Evolutionary conservation across 2,329 filamentous ascomycete genomes (phyloP).

Genomic region (Claviceps sp.): DNA sequence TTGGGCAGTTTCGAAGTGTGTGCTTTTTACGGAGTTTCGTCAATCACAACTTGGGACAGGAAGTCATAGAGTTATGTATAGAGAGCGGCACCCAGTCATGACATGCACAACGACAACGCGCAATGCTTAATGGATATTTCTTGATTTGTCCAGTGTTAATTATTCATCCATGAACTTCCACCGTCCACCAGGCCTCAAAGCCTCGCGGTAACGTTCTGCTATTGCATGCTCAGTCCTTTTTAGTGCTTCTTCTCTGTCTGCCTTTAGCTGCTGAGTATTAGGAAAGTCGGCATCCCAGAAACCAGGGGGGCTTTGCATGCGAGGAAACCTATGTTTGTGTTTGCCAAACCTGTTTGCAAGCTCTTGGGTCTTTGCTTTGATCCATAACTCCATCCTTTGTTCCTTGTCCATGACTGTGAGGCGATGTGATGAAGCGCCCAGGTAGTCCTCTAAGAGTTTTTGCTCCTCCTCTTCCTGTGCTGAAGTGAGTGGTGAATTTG

Average conservation of each 20-base stretch:
- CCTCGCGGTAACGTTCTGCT: constrained; percentile 65
- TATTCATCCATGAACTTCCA: constrained; percentile 78
- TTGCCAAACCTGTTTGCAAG: constrained; percentile 64
- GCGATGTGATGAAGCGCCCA: constrained; percentile 46
- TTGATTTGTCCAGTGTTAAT: not conserved
- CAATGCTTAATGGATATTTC: not conserved
- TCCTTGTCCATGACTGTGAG: constrained; percentile 41
- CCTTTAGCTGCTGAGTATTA: constrained; percentile 63
- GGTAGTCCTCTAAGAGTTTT: constrained; percentile 38
- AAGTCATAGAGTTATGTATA: not conserved
- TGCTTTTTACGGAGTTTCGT: no score
- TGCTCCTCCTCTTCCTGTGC: constrained; percentile 29
- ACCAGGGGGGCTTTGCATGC: constrained; percentile 63
- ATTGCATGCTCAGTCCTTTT: constrained; percentile 51
- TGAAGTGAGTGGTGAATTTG: constrained; percentile 22
- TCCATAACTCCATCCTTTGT: constrained; percentile 53
- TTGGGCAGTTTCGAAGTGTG: no score
- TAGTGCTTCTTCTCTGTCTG: constrained; percentile 52
- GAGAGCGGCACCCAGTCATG: not conserved
- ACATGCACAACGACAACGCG: not conserved
- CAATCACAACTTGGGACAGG: not conserved
- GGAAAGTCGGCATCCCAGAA: constrained; percentile 91
- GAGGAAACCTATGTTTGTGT: constrained; percentile 62
- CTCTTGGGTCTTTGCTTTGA: constrained; percentile 62
- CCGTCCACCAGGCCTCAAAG: constrained; percentile 59